A percentile compares a stretch with the other conserved stretches of the same genome.
These are phyloP conservation scores for Venturiaceae sp. DNA, from an alignment of 2,329 filamentous ascomycete species.

Conservation along the genomic window DNA sequence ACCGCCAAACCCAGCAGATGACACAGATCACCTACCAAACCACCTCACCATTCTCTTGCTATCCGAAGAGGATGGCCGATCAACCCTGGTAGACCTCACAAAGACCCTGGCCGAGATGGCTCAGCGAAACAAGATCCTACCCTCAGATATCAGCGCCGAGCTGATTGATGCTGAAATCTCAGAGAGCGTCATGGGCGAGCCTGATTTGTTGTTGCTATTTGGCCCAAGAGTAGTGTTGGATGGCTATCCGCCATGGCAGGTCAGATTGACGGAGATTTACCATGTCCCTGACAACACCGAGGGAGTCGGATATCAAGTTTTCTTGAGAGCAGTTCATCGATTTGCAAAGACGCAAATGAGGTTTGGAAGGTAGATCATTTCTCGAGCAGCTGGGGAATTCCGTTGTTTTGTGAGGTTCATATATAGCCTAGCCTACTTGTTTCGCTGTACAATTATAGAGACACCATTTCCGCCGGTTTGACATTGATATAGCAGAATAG, in stretches of 20 bases:
- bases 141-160: slow-evolving; percentile 73
- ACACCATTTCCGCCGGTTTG: background rate
- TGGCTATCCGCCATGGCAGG: slow-evolving; percentile 94
- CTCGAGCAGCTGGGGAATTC: background rate
- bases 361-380: slow-evolving; percentile 42
- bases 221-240: slow-evolving; percentile 73
- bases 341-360: slow-evolving; percentile 85
- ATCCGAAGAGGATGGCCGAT: slow-evolving; percentile 78
- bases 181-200: slow-evolving; percentile 72
- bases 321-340: slow-evolving; percentile 72
- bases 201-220: slow-evolving; percentile 83
- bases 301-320: slow-evolving; percentile 88
- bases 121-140: slow-evolving; percentile 72
- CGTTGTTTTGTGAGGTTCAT: background rate
- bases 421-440: background rate
- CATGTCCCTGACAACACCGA: slow-evolving; percentile 56
- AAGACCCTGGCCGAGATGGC: slow-evolving; percentile 93
- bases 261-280: slow-evolving; percentile 90
- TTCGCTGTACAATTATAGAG: background rate
- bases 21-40: slow-evolving; percentile 15
- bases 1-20: slow-evolving; percentile 27
- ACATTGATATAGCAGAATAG: background rate
- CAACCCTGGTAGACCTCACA: slow-evolving; percentile 91
- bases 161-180: slow-evolving; percentile 82
- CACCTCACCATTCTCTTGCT: slow-evolving; percentile 64